Evolutionary conservation across 352 stramenopile genomes (phyloP), one percentile per base, ranked within the genome.

Genomic region (Globisporangium yorkense): DNA sequence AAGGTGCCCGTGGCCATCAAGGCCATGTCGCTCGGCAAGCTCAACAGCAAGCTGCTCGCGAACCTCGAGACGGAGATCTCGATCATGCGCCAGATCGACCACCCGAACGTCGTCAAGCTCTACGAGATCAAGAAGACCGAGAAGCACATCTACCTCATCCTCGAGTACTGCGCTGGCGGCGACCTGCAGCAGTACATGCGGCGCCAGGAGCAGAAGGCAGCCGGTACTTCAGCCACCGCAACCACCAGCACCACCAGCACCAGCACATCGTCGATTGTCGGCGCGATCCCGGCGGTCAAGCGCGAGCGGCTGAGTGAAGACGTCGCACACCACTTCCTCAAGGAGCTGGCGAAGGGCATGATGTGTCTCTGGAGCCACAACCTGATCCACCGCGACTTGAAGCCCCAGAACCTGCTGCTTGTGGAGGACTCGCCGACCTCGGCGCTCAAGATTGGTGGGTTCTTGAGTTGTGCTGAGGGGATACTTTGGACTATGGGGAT

Each of bases 1-100:
- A 83, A 88, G 43, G 64, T 84, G 45, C 74, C 67, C 12, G 94
- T 97, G 39, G 96, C 96, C 31, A 97, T 98, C 70, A 98, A 98
- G 73, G 90, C 88, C 58, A 96, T 98, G 67, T 88, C 88, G 51
- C 79, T 96, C 16, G 71, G 89, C 70, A 97, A 97, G 66, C 75
- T 98, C 4, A 98, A 95, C 45, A 86, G 87, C 58, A 99, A 99
- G 67, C 77, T 98, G 40, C 75, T 98, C 52, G 81, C 94, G 57
- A 98, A 99, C 70, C 69, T 99, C 39, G 94, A 98, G 68, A 89
- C 96, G 62, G 94, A 99, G 83, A 98, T 99, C 54, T 79, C 83
- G 46, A 99, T 99, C 54, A 89, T 99, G 57, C 80, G 87, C 48
- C 92, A 96, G 50, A 97, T 98, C 61, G 74, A 90, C 65, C 96